Evolutionary conservation across 164 flowering plant genomes (phyloP), one percentile per base, ranked within the genome.

Genomic region (Brasenia schreberi): DNA sequence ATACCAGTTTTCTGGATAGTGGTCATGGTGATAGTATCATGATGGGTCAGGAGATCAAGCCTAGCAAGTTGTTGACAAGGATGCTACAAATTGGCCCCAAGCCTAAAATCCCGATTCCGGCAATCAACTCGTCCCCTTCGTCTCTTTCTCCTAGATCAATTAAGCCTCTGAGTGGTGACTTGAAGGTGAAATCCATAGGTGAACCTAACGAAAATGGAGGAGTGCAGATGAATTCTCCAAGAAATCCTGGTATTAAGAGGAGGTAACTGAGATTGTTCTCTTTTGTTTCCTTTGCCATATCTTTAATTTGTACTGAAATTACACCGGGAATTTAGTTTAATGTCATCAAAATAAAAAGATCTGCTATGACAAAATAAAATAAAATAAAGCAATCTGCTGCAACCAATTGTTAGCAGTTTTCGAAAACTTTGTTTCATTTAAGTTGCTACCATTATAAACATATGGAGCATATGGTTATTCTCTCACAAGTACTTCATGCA

Each of bases 201-300:
- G 77, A 80, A 64, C 67, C 78, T 52, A 14, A 74, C 12, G 87
- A 83, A 11, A 79, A 64, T 60, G 71, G 74, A 7, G 78, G 73
- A 14, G 18, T 84, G 69, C 96, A 87, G 88, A 85, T 88, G 84
- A 82, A 93, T n/a, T 81, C 91, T 42, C 87, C 96, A 39, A 69
- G 93, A 73, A 86, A 81, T 77, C 79, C 86, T 69, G 88, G 88
- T 33, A 79, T 87, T 74, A 91, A 87, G 74, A 69, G 96, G 76
- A 87, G 97, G 97, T 87, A 59, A 58, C 39, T 0, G 16, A 49
- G 16, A 49, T 49, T 9, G 10, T 49, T 14, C 16, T 49, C 56
- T 49, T 49, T 49, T 49, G 56, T 49, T 49, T 49, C 10, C 39
- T 33, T 33, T 33, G 4, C 39, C 39, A 33, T 33, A 33, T 33